Base-by-base conservation (phyloP, 2,329 filamentous ascomycete species). In the Xylariales sp. region DNA sequence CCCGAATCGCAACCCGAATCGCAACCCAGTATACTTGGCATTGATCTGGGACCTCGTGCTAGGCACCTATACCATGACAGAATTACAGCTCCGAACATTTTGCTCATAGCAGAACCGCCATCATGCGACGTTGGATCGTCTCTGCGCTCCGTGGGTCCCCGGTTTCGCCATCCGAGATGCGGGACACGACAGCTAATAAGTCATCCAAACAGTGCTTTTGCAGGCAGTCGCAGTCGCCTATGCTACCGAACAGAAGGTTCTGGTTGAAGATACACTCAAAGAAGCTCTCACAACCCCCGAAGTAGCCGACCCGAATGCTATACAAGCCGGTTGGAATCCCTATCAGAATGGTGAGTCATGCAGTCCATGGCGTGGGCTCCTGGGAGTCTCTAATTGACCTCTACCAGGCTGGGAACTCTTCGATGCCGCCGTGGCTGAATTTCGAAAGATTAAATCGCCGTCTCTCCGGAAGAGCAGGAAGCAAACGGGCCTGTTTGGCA, bases 381-480 rank as follows among this genome's bases (percentile, higher is more conserved):
- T 18, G 14, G 18, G 7, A 4, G 22, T 4, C 1, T n/a, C 8
- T 14, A 10, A 42, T 46, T 54, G 43, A 54, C 41, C 9, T 24
- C 21, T 4, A 40, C 22, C 8, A 74, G 76, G 74, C 29, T 69
- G 69, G 51, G 73, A 78, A 37, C 62, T 76, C 12, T 73, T 79
- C 42, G 70, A 75, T 33, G 64, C 68, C 20, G 76, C 76, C 4
- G 58, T 74, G 42, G 56, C 58, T 31, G 72, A 77, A 47, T 63
- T 80, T 28, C 62, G 60, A 29, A 74, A 73, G 53, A 62, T 76
- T 12, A 68, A 74, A 20, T 60, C 62, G n/a, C 63, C 68, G 10
- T 55, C 62, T 4, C 65, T 70, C 46, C 60, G 65, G 45, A 67
- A 68, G 45, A 60, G 63, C 25, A 69, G 64, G 50, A 70, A 69